phyloP scores from a whole-genome alignment of 176 grass and related monocot species.

The Triticum monococcum region DNA sequence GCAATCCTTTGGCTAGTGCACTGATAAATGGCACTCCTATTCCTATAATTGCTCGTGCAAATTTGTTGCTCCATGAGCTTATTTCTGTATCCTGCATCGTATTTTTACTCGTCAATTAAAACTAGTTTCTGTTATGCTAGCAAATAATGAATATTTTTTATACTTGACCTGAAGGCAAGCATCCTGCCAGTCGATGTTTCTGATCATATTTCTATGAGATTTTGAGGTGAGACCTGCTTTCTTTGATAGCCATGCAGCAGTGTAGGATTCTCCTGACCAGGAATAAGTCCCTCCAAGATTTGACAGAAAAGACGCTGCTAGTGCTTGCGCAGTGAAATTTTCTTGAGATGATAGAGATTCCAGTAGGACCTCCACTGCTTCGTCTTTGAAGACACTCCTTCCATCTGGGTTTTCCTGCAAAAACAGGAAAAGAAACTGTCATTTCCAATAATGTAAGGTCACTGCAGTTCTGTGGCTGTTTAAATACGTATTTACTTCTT shows the following conservation, averaged over 20 bases:
- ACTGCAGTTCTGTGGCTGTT: not conserved
- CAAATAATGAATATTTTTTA: constrained; percentile 23
- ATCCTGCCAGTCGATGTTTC: constrained; percentile 83
- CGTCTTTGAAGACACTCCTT: constrained; percentile 75
- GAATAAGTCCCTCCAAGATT: constrained; percentile 94
- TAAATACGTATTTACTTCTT: not conserved
- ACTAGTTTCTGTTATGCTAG: not conserved
- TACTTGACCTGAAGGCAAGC: constrained; percentile 80
- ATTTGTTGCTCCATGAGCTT: constrained; percentile 70
- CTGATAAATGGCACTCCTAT: constrained; percentile 53
- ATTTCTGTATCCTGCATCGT: constrained; percentile 76
- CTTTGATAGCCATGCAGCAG: constrained; percentile 66
- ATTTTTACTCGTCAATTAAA: constrained; percentile 20
- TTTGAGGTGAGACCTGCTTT: constrained; percentile 77
- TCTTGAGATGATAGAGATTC: constrained; percentile 60
- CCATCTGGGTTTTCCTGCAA: constrained; percentile 53
- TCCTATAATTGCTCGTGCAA: constrained; percentile 51
- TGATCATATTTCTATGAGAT: constrained; percentile 80
- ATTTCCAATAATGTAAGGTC: constrained; percentile 20
- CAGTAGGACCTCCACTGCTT: constrained; percentile 77
- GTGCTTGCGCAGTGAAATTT: constrained; percentile 59
- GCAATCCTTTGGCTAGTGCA: constrained; percentile 71
- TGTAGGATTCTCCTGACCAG: constrained; percentile 91
- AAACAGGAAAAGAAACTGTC: not conserved
- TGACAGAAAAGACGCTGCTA: constrained; percentile 72